Conservation (phyloP, 768 basidiomycete species). For the Amylocystis lapponica region DNA sequence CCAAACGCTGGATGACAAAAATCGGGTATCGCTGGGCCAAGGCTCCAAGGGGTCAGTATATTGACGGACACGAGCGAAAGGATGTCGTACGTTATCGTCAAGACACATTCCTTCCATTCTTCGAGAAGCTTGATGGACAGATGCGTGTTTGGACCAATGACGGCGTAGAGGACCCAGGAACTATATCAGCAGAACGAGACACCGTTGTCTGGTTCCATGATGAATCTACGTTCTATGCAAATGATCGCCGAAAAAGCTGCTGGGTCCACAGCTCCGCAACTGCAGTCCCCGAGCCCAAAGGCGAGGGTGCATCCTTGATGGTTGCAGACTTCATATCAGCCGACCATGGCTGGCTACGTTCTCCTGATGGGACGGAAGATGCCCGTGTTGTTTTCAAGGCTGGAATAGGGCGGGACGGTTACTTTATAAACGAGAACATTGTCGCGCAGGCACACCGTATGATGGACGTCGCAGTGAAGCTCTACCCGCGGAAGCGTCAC, state of each 20-base stretch:
- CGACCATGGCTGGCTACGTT: conserved; percentile 11
- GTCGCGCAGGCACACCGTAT: conserved; percentile 19
- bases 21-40: conserved; percentile 26
- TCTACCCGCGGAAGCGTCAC: conserved; percentile 19
- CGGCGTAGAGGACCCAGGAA: conserved; percentile 6
- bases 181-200: conserved; percentile 6
- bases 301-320: conserved; percentile 33
- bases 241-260: conserved; percentile 28
- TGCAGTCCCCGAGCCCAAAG: conserved; percentile 28
- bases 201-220: conserved; percentile 28
- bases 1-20: conserved; percentile 28
- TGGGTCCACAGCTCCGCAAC: too few species aligned
- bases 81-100: conserved; percentile 33
- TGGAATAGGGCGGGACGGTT: not conserved
- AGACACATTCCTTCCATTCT: conserved; percentile 11
- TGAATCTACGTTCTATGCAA: conserved; percentile 35
- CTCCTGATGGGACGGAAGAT: conserved; percentile 18
- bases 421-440: too few species aligned
- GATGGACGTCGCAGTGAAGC: conserved; percentile 25
- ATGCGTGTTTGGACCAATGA: conserved; percentile 22
- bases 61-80: too few species aligned
- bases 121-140: conserved; percentile 10
- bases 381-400: conserved; percentile 22
- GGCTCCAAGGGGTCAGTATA: conserved; percentile 30
- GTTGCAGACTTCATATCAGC: conserved; percentile 27